Evolutionary conservation across 768 basidiomycete species (phyloP), one percentile per base, ranked within the genome.

Genomic region (Russula earlei): DNA sequence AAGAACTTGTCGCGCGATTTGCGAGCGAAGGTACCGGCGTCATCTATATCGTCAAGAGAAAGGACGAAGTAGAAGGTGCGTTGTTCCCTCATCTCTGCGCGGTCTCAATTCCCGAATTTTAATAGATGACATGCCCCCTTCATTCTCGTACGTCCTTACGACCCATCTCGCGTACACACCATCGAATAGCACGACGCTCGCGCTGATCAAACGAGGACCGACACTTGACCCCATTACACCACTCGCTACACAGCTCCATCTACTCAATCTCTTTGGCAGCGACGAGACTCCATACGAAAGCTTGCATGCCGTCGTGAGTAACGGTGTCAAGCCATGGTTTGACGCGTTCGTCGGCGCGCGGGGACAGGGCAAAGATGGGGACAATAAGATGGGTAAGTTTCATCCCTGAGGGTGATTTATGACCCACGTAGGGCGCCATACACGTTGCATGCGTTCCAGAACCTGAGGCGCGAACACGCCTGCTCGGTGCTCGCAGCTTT

Each of bases 251-350:
- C 95, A 99, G 67, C 77, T 97, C 11, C 92, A 96, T 62, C 84
- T 98, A 55, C 75, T 98, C 44, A 97, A 94, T 64, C 78, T 98
- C 15, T 97, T 90, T 63, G 88, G 85, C 22, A 85, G 86, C 14
- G 87, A 89, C 43, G 85, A 88, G 58, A 90, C 88, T 1, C 93
- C 95, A 0, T 99, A 98, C 66, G 95, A 98, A 70, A 89, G 91
- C 66, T 71, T 99, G 27, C 95, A 98, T 67, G 91, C 92, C 10
- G 80, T 99, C 20, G 91, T 99, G 17, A 96, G 94, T 66, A 84
- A 80, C 54, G 96, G 90, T 62, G 93, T 99, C 25, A 95, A 97
- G 63, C 94, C 94, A 0, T 97, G 91, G 86, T 98, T 99, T 65
- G 94, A 98, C 69, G 92, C 95, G 15, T 98, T 95, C 65, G 93